Percentiles rank a stretch among this genome's conserved stretches.
Conservation (phyloP, 176 grass and related monocot species). For the Oryza glumipatula region DNA sequence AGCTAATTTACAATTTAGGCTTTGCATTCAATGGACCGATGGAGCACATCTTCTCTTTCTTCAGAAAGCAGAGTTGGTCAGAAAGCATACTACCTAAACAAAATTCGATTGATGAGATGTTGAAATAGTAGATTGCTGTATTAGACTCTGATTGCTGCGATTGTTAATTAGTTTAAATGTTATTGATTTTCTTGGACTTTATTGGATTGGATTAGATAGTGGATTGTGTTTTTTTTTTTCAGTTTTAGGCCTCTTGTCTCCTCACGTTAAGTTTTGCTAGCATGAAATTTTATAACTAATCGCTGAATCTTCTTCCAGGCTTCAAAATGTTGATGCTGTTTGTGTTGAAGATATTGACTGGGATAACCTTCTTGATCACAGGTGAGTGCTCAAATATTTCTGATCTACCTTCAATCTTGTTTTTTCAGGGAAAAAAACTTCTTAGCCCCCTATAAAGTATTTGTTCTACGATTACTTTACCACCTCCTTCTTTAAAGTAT, state of each 20-base stretch:
- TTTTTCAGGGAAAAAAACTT: background rate
- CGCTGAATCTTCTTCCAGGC: constrained; percentile 50
- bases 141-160: background rate
- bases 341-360: constrained; percentile 88
- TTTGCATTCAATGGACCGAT: background rate
- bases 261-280: constrained; percentile 11
- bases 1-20: background rate
- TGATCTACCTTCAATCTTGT: constrained; percentile 25
- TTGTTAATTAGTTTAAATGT: constrained; percentile 3
- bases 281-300: constrained; percentile 6
- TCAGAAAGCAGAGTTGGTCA: background rate
- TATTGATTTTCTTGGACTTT: background rate
- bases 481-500: too few relatives aligned
- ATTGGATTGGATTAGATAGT: background rate
- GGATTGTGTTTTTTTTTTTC: background rate
- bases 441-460: background rate
- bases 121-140: background rate
- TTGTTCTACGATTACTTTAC: too few relatives aligned
- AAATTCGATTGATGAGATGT: constrained; percentile 21
- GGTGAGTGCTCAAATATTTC: constrained; percentile 39
- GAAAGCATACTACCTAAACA: background rate
- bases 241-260: background rate
- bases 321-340: constrained; percentile 61
- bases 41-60: background rate
- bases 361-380: constrained; percentile 81